These are phyloP conservation scores for Hypoxylon sp. DNA, from an alignment of 2,329 filamentous ascomycete genomes.

Conservation along the genomic window DNA sequence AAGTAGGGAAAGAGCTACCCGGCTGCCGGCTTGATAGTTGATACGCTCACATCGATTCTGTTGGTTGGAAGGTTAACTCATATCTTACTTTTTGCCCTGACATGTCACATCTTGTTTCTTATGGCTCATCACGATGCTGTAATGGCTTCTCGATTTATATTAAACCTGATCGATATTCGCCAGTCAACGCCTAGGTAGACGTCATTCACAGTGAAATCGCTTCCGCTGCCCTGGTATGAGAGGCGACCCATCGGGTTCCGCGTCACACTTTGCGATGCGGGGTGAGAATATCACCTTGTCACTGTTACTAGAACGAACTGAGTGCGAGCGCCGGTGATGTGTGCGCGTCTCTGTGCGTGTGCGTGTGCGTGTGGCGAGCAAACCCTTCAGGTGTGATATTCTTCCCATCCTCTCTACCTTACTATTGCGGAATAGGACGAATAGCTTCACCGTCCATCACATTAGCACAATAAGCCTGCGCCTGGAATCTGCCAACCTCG, in stretches of 20 bases:
- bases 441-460: conserved; percentile 10
- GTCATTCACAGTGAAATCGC: conserved; percentile 5
- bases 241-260: conserved; percentile 30
- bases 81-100: conserved; percentile 5
- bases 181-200: conserved; percentile 8
- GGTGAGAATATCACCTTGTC: conserved; percentile 33
- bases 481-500: conserved; percentile 25
- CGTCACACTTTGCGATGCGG: conserved; percentile 33
- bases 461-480: conserved; percentile 23
- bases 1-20: conserved; percentile 23
- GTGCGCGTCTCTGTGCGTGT: too few relatives aligned
- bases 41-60: background rate
- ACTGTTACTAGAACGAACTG: conserved; percentile 4
- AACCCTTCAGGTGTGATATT: conserved; percentile 12
- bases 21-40: conserved; percentile 3
- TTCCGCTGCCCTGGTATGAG: conserved; percentile 22
- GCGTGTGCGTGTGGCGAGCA: conserved; percentile 7
- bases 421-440: conserved; percentile 19
- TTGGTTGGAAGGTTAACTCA: conserved; percentile 6
- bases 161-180: conserved; percentile 13
- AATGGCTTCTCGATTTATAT: conserved; percentile 7
- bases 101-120: conserved; percentile 24
- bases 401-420: conserved; percentile 4
- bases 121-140: conserved; percentile 22
- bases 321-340: too few relatives aligned